Evolutionary conservation across 768 basidiomycete species (phyloP), one percentile per base, ranked within the genome.

Genomic region (Russula vinacea): DNA sequence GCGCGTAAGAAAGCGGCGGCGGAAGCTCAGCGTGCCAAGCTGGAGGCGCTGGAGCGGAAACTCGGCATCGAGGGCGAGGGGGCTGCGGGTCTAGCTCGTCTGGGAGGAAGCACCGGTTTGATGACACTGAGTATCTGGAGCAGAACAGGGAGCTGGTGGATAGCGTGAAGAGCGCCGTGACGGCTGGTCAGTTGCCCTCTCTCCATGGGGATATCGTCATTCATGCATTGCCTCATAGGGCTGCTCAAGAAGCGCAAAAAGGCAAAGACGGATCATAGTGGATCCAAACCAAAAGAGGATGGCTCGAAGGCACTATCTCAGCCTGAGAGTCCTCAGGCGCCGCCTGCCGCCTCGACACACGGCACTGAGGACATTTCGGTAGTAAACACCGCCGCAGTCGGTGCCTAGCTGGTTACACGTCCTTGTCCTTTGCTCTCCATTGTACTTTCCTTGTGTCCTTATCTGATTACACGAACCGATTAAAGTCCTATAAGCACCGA

Each of bases 41-140:
- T 97, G 19, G 90, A 92, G 75, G 83, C 83, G 1, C 80, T 98
- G 10, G 94, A 97, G 76, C 85, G 83, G 65, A 88, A 88, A 72
- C 84, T 96, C 3, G 90, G 90, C 1, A 88, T 93, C 33, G 76
- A 75, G 39, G 76, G 78, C 33, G 76, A 75, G 39, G 76, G 78
- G 11, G 75, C 71, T 6, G 67, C 71, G 7, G 76, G 14, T 37
- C 73, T 76, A 6, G 75, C 76, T 17, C 67, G 71, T 81, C 85
- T 0, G 90, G 90, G 11, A 87, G 83, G 80, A 97, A 96, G 71
- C 90, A 92, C 69, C 84, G 91, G 32, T 87, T 98, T 52, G 94
- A 98, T 55, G 96, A 99, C 71, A 87, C 85, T 3, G 89, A 94
- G 74, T 99, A 89, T 72, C 73, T 99, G 44, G 94, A 98, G 73